Base-by-base conservation (phyloP, 2,329 filamentous ascomycete genomes). In the Chaetothyriales sp. region DNA sequence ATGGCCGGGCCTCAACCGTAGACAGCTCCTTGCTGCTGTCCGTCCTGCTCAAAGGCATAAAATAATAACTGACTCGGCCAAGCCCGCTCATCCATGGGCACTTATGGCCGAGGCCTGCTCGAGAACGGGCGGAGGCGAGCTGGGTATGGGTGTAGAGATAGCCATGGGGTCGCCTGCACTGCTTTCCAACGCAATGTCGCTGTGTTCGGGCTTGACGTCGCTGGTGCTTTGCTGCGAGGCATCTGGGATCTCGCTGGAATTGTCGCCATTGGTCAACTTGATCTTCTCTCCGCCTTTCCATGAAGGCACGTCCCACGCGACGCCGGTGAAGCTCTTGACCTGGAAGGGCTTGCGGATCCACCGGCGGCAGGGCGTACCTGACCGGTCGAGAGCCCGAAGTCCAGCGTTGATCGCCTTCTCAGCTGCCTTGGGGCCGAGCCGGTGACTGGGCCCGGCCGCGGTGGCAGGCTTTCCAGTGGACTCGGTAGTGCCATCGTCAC, bases 371-470 rank as follows among this genome's bases (percentile, higher is more conserved):
- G 92, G 89, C 63, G 90, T 85, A 59, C 90, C 90, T 6, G 84
- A 84, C 54, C 90, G 83, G 68, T 98, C 92, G 57, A 98, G 84
- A 10, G 92, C 90, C 50, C 92, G 86, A 47, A 98, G 81, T 49
- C 87, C 86, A 50, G 92, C 92, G 65, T 98, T 98, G 75, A 98
- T 98, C 53, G 90, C 90, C 57, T 92, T 92, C 62, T 90, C 86
- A 66, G 95, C 96, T 48, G 90, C 90, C 68, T 95, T 96, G 59
- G 92, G 92, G 2, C 90, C 90, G 22, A 96, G 82, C 67, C 94
- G 94, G 69, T 90, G 86, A 42, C 47, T 45, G 26, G 60, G 48
- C 25, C 74, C 71, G 54, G 71, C 69, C 62, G 71, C 72, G 59
- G 78, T 74, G 39, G 47, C 53, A 64, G 62, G 53, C 61, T 55